Conservation (phyloP, 2,329 filamentous ascomycete genomes). For the Alternaria burnsii region DNA sequence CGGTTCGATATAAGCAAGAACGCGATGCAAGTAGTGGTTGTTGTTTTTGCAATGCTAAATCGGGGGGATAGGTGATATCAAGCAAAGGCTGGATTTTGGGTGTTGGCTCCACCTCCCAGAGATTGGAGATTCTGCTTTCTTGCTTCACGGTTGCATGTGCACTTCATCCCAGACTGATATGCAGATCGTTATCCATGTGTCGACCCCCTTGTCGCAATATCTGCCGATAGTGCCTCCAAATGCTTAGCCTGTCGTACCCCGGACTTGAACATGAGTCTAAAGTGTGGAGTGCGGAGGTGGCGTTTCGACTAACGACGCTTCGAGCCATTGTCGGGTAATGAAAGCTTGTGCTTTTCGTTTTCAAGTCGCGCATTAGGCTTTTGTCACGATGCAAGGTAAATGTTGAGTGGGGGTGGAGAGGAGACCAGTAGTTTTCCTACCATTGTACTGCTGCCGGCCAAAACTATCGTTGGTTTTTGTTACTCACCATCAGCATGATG, state of each 20-base stretch:
- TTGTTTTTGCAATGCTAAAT: neutral
- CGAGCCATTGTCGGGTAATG: neutral
- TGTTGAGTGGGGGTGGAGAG: neutral
- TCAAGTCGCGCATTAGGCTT: constrained; percentile 1
- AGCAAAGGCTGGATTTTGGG: neutral
- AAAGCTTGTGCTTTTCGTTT: neutral
- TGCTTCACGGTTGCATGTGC: neutral
- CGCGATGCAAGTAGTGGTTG: neutral
- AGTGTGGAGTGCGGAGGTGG: constrained; percentile 34
- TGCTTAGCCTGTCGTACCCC: constrained; percentile 27
- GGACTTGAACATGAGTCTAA: constrained; percentile 20
- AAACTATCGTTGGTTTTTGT: neutral
- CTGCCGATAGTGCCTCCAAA: constrained; percentile 30
- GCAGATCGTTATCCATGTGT: constrained; percentile 14
- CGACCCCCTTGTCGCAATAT: constrained; percentile 22
- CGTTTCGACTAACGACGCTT: neutral
- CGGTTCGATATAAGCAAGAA: neutral
- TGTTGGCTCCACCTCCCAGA: too few species aligned
- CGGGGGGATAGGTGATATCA: neutral
- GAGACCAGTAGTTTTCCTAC: neutral
- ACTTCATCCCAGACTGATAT: constrained; percentile 12
- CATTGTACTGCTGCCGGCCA: neutral
- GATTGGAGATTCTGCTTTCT: neutral
- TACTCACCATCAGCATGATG: neutral
- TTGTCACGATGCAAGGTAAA: neutral